These are phyloP conservation scores for Pisolithus sp. DNA, from an alignment of 768 basidiomycete species.

Conservation along the genomic window DNA sequence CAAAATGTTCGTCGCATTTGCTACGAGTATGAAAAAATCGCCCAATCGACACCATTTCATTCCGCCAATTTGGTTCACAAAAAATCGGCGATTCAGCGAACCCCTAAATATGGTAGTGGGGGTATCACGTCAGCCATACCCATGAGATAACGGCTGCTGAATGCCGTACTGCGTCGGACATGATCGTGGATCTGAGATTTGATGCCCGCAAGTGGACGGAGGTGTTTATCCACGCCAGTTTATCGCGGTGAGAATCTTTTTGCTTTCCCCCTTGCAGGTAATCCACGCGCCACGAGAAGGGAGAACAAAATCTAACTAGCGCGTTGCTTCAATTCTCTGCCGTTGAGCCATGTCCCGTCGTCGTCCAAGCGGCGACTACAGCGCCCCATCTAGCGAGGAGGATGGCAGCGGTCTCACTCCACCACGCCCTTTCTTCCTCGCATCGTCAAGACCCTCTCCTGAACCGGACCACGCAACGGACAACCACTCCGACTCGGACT, in stretches of 20 bases:
- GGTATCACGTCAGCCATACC: too few species aligned
- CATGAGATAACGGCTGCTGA: neutral
- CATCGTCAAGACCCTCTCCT: slow-evolving; percentile 6
- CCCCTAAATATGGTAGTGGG: too few species aligned
- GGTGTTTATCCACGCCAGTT: neutral
- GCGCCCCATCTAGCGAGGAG: slow-evolving; percentile 21
- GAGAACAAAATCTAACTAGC: slow-evolving; percentile 11
- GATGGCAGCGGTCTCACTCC: slow-evolving; percentile 24
- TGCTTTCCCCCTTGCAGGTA: neutral
- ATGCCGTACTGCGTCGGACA: neutral
- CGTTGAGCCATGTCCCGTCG: slow-evolving; percentile 6
- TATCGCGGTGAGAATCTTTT: neutral
- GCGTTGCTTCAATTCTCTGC: slow-evolving; percentile 2
- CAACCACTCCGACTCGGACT: slow-evolving; percentile 25
- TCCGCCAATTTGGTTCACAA: too few species aligned
- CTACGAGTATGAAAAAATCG: too few species aligned
- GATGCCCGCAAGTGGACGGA: neutral
- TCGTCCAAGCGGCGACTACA: slow-evolving; percentile 9
- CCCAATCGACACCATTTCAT: too few species aligned
- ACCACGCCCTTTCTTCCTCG: slow-evolving; percentile 35
- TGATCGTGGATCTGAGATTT: slow-evolving; percentile 2
- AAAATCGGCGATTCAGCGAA: too few species aligned
- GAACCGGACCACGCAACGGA: slow-evolving; percentile 21
- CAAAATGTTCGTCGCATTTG: too few species aligned
- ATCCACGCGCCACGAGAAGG: neutral